Conservation (phyloP, 2,329 filamentous ascomycete genomes). For the Diaporthe helianthi region DNA sequence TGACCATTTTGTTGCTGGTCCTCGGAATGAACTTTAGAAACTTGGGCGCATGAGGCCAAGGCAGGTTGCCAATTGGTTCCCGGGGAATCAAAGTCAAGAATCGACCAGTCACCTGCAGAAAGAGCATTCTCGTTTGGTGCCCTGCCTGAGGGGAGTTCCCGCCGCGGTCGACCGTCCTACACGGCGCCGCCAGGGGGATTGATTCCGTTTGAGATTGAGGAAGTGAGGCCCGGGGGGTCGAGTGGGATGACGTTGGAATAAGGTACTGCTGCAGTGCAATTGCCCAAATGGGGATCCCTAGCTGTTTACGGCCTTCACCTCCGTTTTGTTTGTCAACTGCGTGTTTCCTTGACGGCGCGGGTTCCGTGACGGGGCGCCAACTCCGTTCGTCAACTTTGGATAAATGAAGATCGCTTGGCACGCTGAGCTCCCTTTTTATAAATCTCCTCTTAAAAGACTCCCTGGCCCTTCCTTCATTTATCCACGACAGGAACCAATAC, state of each 20-base stretch:
- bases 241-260: conserved; percentile 19
- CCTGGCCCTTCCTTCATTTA: conserved; percentile 14
- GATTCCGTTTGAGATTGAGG: conserved; percentile 10
- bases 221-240: not conserved
- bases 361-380: not conserved
- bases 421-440: not conserved
- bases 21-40: no score
- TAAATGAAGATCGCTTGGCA: conserved; percentile 27
- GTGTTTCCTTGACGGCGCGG: conserved; percentile 5
- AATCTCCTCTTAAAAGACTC: not conserved
- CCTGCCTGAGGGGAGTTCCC: not conserved
- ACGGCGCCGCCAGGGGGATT: not conserved
- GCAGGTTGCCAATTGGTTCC: not conserved
- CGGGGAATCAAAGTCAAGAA: not conserved
- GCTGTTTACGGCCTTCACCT: not conserved
- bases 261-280: no score
- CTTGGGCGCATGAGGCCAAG: conserved; percentile 6
- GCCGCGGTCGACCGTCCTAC: not conserved
- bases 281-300: not conserved
- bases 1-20: not conserved
- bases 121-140: not conserved
- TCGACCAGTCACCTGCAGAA: not conserved
- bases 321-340: conserved; percentile 10
- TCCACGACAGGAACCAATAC: conserved; percentile 14
- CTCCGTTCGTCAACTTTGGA: conserved; percentile 23